Evolutionary conservation across 1,139 yeast species (phyloP).

Genomic region (Saccharomyces hybrid): DNA sequence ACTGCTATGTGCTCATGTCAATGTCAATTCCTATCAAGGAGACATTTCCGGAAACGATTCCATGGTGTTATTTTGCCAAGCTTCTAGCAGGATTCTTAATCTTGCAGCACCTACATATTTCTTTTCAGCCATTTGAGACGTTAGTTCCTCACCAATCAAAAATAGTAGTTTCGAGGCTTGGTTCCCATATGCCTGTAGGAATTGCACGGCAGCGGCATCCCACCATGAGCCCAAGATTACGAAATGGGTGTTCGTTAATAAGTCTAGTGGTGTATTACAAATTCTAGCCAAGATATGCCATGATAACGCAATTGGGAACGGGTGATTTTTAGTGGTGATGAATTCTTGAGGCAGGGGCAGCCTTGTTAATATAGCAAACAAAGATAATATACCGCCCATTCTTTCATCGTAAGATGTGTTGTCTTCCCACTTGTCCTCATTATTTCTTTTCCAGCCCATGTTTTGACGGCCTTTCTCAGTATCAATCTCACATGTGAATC

Average conservation of each 20-base stretch:
- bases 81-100: conserved; percentile 67
- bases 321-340: conserved; percentile 38
- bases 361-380: conserved; percentile 69
- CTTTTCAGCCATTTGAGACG: conserved; percentile 40
- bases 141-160: conserved; percentile 44
- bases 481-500: conserved; percentile 63
- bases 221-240: conserved; percentile 78
- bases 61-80: conserved; percentile 49
- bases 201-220: conserved; percentile 67
- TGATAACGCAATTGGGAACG: conserved; percentile 42
- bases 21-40: conserved; percentile 18
- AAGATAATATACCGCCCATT: conserved; percentile 73
- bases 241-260: conserved; percentile 62
- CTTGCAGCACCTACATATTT: conserved; percentile 73
- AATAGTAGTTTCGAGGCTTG: conserved; percentile 63
- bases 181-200: conserved; percentile 50
- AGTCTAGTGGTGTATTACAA: conserved; percentile 45
- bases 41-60: conserved; percentile 49
- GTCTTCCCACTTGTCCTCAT: conserved; percentile 68
- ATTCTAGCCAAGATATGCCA: conserved; percentile 73
- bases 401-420: conserved; percentile 73
- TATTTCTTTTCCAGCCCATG: conserved; percentile 80
- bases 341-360: conserved; percentile 26
- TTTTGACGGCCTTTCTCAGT: conserved; percentile 74
- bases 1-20: not conserved